Conservation (phyloP, 768 basidiomycete genomes). For the Kwoniella botswanensis region DNA sequence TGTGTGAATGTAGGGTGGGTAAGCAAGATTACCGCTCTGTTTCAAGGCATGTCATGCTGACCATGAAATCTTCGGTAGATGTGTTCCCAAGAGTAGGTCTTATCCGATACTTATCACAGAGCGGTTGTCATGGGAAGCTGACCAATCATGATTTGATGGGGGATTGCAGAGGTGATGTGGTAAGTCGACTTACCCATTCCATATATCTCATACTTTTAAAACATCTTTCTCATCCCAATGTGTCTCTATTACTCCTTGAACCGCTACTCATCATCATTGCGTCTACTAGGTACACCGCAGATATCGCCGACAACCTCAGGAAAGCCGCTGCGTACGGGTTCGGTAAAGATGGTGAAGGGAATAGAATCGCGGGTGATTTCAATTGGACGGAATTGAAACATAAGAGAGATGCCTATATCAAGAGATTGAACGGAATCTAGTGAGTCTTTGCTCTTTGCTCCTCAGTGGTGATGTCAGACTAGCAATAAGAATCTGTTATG, state of each 20-base stretch:
- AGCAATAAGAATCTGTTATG: too few relatives aligned
- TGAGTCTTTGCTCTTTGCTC: slow-evolving; percentile 29
- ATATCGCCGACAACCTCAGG: slow-evolving; percentile 76
- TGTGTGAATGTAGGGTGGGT: slow-evolving; percentile 89
- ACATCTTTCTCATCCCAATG: background rate
- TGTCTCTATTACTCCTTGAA: background rate
- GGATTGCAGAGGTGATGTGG: slow-evolving; percentile 84
- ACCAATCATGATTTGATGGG: slow-evolving; percentile 3
- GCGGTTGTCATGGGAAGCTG: background rate
- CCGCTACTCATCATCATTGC: background rate
- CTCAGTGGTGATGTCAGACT: too few relatives aligned
- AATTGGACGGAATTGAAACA: slow-evolving; percentile 90
- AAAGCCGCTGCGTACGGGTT: slow-evolving; percentile 71
- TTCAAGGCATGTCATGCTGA: background rate
- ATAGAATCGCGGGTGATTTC: slow-evolving; percentile 64
- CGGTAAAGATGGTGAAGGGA: slow-evolving; percentile 61
- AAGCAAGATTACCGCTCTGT: background rate
- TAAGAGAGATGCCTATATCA: slow-evolving; percentile 94
- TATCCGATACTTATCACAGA: background rate
- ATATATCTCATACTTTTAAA: background rate
- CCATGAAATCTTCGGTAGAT: slow-evolving; percentile 66
- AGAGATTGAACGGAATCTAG: slow-evolving; percentile 85
- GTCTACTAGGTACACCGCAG: slow-evolving; percentile 52
- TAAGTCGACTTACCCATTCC: slow-evolving; percentile 69
- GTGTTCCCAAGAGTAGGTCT: slow-evolving; percentile 87